Evolutionary conservation across 352 stramenopile species (phyloP), one percentile per base, ranked within the genome.

Genomic region (Phytophthora pisi): DNA sequence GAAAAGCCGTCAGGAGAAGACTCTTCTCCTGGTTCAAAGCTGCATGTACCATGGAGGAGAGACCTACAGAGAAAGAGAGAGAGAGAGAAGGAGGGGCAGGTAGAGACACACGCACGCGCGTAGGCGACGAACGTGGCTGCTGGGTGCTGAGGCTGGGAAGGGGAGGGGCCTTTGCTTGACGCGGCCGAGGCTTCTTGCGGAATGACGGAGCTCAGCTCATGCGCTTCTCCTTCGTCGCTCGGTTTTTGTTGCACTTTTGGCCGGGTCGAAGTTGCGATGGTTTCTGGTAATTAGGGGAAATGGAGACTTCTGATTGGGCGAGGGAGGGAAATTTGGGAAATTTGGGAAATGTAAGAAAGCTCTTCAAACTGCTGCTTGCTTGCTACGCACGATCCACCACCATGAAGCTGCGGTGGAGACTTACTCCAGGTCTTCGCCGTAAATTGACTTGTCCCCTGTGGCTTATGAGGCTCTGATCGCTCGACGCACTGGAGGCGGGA

Each of bases 1-100:
- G 59, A 68, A 68, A 64, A 68, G 61, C 43, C 67, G 66, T 74
- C 56, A 74, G 61, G 67, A 63, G 50, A 57, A 15, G 60, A 58
- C 50, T 66, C 61, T 58, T 70, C 66, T 74, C 45, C 57, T 61
- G 30, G 6, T 63, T 54, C 40, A 64, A 53, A 24, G 45, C 13
- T 18, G n/a, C 8, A 8, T 20, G n/a, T n/a, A 24, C 15, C 42
- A 49, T 49, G 15, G 45, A 24, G 58, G 30, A 36, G 9, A 31
- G 40, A 68, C 43, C 53, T 64, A 68, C 54, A 68, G 26, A 54
- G 16, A 61, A 46, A 58, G 28, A 30, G 31, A 28, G 45, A 42
- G 34, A 42, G 34, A 6, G 34, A 1, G 5, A 31, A 31, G 28
- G 6, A 9, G 28, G 7, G 28, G 5, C 28, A 31, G 5, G 5